Evolutionary conservation across 2,329 filamentous ascomycete genomes (phyloP), one percentile per base, ranked within the genome.

Genomic region (Xylaria sp.): DNA sequence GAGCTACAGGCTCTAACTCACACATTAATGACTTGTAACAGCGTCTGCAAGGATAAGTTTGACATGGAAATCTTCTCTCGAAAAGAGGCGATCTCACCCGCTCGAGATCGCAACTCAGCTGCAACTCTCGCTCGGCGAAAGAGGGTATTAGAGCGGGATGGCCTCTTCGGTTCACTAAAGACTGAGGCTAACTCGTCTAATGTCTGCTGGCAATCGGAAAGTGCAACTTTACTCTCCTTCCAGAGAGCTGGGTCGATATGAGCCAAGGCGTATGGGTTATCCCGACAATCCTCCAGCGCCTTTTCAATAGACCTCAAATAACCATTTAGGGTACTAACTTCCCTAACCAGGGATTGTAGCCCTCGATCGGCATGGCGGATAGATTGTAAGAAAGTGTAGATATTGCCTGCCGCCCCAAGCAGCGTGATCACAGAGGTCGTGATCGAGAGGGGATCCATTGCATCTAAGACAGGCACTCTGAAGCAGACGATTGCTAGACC

Each of bases 1-100:
- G 11, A 53, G 21, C 3, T 9, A 48, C 31, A 17, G n/a, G 11
- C 8, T 41, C 21, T 7, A 10, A 52, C 63, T 49, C 60, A 65
- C 63, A 65, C 63, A 53, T 63, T 65, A 19, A 65, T 63, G 21
- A 65, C 60, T 33, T 65, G 63, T 40, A 65, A 54, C 25, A 65
- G 29, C 44, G 63, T 65, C 46, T 65, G 63, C 4, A 65, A 17
- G 8, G 60, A 65, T 29, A 65, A 21, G 19, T 63, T 65, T 11
- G 63, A 65, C 63, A 65, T 65, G 8, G 60, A 65, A n/a, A 65
- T 60, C 54, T 63, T 65, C 38, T 65, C 63, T 58, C 63, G 56
- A 56, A 63, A 63, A 17, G 63, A 65, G 23, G 60, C 57, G 37
- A 65, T 65, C 8, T 65, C 60, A 25, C 63, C 60, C 4, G 60